phyloP scores from a whole-genome alignment of 805 yeast species.

The Clavispora vitiphila region DNA sequence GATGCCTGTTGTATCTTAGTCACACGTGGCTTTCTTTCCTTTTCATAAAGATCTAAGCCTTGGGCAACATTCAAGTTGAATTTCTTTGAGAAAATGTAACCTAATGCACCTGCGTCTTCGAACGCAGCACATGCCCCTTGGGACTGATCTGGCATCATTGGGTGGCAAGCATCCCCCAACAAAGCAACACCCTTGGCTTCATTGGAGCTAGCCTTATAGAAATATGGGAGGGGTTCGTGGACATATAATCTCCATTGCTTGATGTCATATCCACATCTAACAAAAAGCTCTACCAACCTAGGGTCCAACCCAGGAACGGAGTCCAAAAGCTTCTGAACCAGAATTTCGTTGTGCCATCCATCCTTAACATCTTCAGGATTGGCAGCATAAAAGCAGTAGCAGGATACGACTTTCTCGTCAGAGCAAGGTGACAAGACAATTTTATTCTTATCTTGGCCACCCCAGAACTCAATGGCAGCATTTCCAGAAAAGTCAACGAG shows the following conservation, averaged over 20 bases:
- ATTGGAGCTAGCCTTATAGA: conserved; percentile 16
- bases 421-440: conserved; percentile 22
- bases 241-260: conserved; percentile 24
- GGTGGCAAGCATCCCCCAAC: conserved; percentile 7
- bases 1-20: conserved; percentile 27
- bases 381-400: conserved; percentile 22
- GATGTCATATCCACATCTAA: conserved; percentile 19
- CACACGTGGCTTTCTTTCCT: conserved; percentile 24
- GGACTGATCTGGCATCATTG: conserved; percentile 10
- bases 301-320: conserved; percentile 18
- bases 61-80: conserved; percentile 18
- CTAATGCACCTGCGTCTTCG: conserved; percentile 16
- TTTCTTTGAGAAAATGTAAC: conserved; percentile 21
- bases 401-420: conserved; percentile 17
- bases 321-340: conserved; percentile 14
- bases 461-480: conserved; percentile 24
- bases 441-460: conserved; percentile 16
- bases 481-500: conserved; percentile 18
- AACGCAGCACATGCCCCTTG: conserved; percentile 8
- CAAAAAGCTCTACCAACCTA: conserved; percentile 15
- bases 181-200: conserved; percentile 13
- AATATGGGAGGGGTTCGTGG: conserved; percentile 18
- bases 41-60: conserved; percentile 20
- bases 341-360: conserved; percentile 20
- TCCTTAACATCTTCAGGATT: conserved; percentile 13